Evolutionary conservation across 306 rosid genomes (phyloP), one percentile per base, ranked within the genome.

Genomic region (Vigna trinervia): DNA sequence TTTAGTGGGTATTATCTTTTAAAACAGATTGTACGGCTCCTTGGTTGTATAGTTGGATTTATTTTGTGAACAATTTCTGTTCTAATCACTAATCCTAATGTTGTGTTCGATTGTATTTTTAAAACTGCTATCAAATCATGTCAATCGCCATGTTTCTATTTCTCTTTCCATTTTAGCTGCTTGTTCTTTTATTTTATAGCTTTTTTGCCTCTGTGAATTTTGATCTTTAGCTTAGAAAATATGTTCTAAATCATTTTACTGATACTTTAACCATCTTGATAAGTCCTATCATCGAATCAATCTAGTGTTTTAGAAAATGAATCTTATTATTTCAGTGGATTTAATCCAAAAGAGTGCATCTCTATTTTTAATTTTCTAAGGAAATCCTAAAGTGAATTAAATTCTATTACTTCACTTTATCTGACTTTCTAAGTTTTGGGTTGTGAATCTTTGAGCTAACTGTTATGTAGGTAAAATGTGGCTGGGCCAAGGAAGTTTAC

Each of bases 191-290:
- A 62, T 71, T 50, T 38, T 54, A 52, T 76, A 17, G 39, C 66
- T 14, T 61, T 46, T 74, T 63, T 70, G 7, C 66, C 52, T 69
- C 23, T 26, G 34, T 43, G 71, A n/a, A 6, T 51, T 74, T 74
- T 83, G 54, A 69, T 75, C 52, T 53, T n/a, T 66, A 52, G 71
- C 67, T n/a, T 62, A 57, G 65, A 71, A 61, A 48, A 47, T 56
- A 57, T 56, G 54, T 62, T 56, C 26, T 23, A 75, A 28, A 38
- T 75, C 66, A n/a, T 63, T 61, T 36, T 36, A 47, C 51, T 22
- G 72, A 57, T 39, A 71, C 9, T 60, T 38, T 34, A n/a, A 62
- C n/a, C 30, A 8, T 17, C 48, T 38, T 64, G 30, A 64, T 13
- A 17, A 64, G 50, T 64, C 30, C 50, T 64, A 39, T 57, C 23